Base-by-base conservation (phyloP, 768 basidiomycete genomes). In the Cystobasidium tubakii region DNA sequence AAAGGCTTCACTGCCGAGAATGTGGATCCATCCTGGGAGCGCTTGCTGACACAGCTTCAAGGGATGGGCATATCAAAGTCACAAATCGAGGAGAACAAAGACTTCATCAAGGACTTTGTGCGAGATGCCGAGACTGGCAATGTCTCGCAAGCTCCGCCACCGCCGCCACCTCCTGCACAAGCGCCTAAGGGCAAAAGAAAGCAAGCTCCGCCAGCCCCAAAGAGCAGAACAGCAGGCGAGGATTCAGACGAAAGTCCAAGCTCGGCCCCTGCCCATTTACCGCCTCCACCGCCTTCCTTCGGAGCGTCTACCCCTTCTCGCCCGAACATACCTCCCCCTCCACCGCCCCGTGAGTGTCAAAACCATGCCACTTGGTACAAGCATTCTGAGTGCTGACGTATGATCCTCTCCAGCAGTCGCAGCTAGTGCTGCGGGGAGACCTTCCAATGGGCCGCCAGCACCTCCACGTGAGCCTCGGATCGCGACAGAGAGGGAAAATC, bases 1-100 rank as follows among this genome's bases (percentile, higher is more conserved):
- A 86, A 87, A 29, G 95, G 95, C 1, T 97, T 92, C 81, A 89
- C 88, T 0, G 90, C 89, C 0, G 85, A 84, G 19, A 90, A 90
- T 66, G 90, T 99, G 4, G 95, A 99, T 81, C 87, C 90, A 0
- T 90, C 89, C 3, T 98, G 95, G 95, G 84, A 86, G 55, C 83
- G 86, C 0, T 81, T 98, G 72, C 84, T 97, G 1, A 84, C 82
- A 9, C 83, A 86, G 73, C 84, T 97, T 4, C 85, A 88, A 74
- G 82, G 55, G 82, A 84, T 79, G 7, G 92, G 92, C 0, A 81
- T 97, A 62, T 23, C 27, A 10, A 79, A 81, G 63, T 86, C 88
- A 43, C 82, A 90, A 53, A 87, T 96, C 44, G 84, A 84, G 74
- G 82, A 88, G 75, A 88, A 98, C 78, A 89, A 89, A 83, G 89